These are phyloP conservation scores for Coemansia sp. DNA, from an alignment of 192 early-diverging fungal species.

Conservation along the genomic window DNA sequence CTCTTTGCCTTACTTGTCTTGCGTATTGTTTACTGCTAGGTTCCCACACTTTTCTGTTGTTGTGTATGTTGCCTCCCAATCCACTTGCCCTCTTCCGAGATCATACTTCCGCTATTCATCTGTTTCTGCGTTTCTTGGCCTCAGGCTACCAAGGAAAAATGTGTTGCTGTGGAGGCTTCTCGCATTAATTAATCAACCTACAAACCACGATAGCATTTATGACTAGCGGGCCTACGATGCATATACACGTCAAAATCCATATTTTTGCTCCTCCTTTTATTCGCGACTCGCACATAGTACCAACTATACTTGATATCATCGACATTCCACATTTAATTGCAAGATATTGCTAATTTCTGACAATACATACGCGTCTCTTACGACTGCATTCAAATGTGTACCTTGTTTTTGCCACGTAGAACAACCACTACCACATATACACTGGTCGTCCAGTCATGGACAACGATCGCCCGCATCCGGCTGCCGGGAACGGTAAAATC, in stretches of 20 bases:
- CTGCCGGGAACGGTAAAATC: neutral
- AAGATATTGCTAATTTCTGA: neutral
- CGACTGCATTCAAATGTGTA: neutral
- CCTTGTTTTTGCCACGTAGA: constrained; percentile 12
- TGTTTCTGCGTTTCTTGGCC: neutral
- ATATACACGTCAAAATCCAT: constrained; percentile 2
- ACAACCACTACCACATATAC: constrained; percentile 16
- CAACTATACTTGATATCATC: neutral
- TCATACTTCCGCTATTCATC: neutral
- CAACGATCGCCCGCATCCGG: neutral
- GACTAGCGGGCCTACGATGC: constrained; percentile 1
- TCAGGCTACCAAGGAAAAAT: neutral
- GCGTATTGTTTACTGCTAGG: constrained; percentile 6
- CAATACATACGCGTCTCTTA: neutral
- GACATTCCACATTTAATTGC: neutral
- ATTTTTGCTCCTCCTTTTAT: neutral
- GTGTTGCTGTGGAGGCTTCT: neutral
- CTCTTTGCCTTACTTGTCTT: neutral
- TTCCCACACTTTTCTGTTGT: neutral
- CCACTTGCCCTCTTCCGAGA: neutral
- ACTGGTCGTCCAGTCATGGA: constrained; percentile 6
- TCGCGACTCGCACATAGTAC: neutral
- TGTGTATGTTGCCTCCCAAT: neutral
- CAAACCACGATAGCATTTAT: neutral
- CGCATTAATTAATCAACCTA: neutral